Percentiles rank a stretch among this genome's conserved stretches.
These are phyloP conservation scores for Polytrichum commune DNA, from an alignment of 225 moss, liverwort and hornwort species.

Conservation along the genomic window DNA sequence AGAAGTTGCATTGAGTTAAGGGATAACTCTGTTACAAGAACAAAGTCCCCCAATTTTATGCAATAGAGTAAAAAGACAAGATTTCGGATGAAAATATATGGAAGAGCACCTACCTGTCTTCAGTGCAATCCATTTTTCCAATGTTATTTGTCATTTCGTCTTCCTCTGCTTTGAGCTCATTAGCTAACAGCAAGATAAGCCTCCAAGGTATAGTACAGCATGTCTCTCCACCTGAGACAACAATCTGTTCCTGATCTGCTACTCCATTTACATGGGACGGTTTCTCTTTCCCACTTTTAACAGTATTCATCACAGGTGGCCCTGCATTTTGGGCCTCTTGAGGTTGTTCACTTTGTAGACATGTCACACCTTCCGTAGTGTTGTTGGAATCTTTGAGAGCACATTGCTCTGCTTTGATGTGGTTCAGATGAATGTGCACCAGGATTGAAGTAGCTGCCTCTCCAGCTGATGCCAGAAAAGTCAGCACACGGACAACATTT, in stretches of 20 bases:
- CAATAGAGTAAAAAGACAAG: background rate
- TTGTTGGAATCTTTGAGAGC: conserved; percentile 39
- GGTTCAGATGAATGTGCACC: conserved; percentile 33
- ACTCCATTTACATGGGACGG: background rate
- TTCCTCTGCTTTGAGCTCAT: conserved; percentile 59
- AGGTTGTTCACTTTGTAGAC: conserved; percentile 40
- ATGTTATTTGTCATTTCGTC: conserved; percentile 27
- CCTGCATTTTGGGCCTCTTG: conserved; percentile 14
- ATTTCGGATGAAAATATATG: background rate
- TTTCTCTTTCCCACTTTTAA: conserved; percentile 13
- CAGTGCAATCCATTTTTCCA: conserved; percentile 36
- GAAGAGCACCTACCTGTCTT: conserved; percentile 54
- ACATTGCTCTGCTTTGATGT: conserved; percentile 18
- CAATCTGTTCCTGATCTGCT: conserved; percentile 1
- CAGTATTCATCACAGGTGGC: conserved; percentile 8
- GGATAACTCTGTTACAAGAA: background rate
- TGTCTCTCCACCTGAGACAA: conserved; percentile 16
- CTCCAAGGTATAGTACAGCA: conserved; percentile 49
- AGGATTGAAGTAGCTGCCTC: conserved; percentile 62
- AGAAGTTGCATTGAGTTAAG: too few relatives aligned
- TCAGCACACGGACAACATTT: conserved; percentile 70
- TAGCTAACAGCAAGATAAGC: conserved; percentile 59
- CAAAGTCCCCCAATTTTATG: background rate
- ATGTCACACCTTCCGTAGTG: conserved; percentile 34
- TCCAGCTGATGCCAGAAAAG: conserved; percentile 73